Evolutionary conservation across 2,329 filamentous ascomycete genomes (phyloP), one percentile per base, ranked within the genome.

Genomic region (Neopestalotiopsis rosae): DNA sequence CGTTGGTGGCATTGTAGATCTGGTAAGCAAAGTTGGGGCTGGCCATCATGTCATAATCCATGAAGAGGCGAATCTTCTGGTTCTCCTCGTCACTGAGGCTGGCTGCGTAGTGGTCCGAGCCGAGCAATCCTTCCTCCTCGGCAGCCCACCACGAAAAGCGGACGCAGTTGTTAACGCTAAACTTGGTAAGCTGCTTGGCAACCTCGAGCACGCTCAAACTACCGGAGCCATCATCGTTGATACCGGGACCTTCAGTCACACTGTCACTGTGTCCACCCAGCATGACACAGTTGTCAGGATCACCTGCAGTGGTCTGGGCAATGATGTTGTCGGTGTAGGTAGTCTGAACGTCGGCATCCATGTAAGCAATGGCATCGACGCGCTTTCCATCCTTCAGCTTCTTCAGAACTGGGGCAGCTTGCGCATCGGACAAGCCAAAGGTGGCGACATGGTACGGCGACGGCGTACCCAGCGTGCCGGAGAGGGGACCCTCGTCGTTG

Each of bases 191-290:
- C 72, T 90, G 88, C 2, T 83, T 85, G 1, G 90, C 89, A 9
- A 92, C 82, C 76, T 92, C 90, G 52, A 92, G 85, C 5, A 91
- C 81, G 0, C 88, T 86, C 67, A 89, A 74, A 42, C 86, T 89
- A 67, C 92, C 92, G 3, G 90, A 91, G 61, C 92, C 92, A 74
- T 94, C 91, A 73, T 94, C 92, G 78, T 94, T 94, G 84, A 94
- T 94, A 24, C 92, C 92, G 0, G 90, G 89, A 1, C 90, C 90
- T 65, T 87, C 89, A 0, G 82, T 76, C 17, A 91, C 90, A 70
- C 86, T 88, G 76, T 91, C 89, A 42, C 85, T 89, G 81, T 92
- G 90, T 1, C 85, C 90, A 20, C 90, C 89, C 0, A 91, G 83
- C 87, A 90, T 89, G 61, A 91, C 88, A 73, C 88, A 90, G 80